These are phyloP conservation scores for Porpolomopsis calyptriformis DNA, from an alignment of 768 basidiomycete species.

Conservation along the genomic window DNA sequence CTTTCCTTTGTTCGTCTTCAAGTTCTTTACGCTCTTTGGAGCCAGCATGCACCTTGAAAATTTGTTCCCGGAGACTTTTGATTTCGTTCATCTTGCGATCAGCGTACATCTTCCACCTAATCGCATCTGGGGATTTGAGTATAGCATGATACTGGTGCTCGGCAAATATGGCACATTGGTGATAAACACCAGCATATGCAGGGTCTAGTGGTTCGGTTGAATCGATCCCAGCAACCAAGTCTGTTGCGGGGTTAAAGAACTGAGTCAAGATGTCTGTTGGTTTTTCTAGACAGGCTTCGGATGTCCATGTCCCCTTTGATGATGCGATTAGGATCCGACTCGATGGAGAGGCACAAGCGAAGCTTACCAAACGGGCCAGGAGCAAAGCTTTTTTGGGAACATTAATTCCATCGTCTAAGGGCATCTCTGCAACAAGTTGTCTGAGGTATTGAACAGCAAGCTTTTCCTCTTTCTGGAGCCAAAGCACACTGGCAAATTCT, in stretches of 20 bases:
- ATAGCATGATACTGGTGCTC: constrained; percentile 76
- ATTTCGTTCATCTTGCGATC: constrained; percentile 68
- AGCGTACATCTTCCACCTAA: constrained; percentile 59
- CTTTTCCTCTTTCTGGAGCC: constrained; percentile 78
- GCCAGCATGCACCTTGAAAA: constrained; percentile 14
- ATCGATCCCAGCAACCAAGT: constrained; percentile 18
- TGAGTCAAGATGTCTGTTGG: constrained; percentile 56
- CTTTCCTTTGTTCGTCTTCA: constrained; percentile 20
- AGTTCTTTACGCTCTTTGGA: constrained; percentile 12
- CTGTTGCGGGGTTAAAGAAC: constrained; percentile 61
- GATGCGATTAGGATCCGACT: not conserved
- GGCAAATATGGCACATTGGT: constrained; percentile 81
- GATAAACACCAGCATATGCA: constrained; percentile 52
- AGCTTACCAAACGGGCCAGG: constrained; percentile 55
- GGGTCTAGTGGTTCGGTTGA: constrained; percentile 11
- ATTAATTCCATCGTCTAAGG: constrained; percentile 8
- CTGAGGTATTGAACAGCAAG: constrained; percentile 68
- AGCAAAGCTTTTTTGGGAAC: constrained; percentile 29
- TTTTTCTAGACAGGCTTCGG: constrained; percentile 75
- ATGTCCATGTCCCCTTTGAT: constrained; percentile 81
- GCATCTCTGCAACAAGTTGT: constrained; percentile 21
- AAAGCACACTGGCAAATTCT: constrained; percentile 86
- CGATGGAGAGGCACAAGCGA: constrained; percentile 1
- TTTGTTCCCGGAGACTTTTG: constrained; percentile 33
- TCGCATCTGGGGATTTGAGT: constrained; percentile 54